Base-by-base conservation (phyloP, 2,329 filamentous ascomycete genomes). In the Calcarisporium arbuscula region DNA sequence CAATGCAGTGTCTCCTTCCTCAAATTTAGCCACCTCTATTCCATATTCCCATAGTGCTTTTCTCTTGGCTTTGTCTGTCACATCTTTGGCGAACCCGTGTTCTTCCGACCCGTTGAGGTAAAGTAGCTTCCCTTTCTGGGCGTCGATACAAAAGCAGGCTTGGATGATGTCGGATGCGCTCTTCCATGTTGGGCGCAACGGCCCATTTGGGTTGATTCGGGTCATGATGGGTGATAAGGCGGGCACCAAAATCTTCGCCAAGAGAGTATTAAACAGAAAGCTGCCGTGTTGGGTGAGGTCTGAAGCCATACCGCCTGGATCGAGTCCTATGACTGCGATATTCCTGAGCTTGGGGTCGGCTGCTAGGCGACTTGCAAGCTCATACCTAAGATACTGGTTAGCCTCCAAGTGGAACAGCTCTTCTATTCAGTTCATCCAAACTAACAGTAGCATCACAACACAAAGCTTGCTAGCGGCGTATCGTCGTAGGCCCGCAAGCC, bases 391-490 rank as follows among this genome's bases (percentile, higher is more conserved):
- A 5, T 12, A n/a, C n/a, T n/a, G n/a, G n/a, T n/a, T n/a, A n/a
- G n/a, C n/a, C n/a, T n/a, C n/a, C n/a, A n/a, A n/a, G n/a, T n/a
- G n/a, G n/a, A n/a, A n/a, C n/a, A n/a, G n/a, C n/a, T n/a, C n/a
- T n/a, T n/a, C n/a, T n/a, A n/a, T n/a, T n/a, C n/a, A n/a, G n/a
- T n/a, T n/a, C n/a, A n/a, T n/a, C n/a, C n/a, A n/a, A n/a, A 43
- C 49, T 45, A 41, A 55, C 48, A 50, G 43, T 44, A 64, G 49
- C 56, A 62, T 61, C 9, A 63, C 46, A 14, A 40, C 46, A 41
- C 52, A 64, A 7, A 63, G 49, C 39, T 62, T 64, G 23, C 54
- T 50, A 14, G 57, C 60, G 6, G 57, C 61, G 32, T 64, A 64
- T 19, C 61, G 52, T 15, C 58, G 51, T 35, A 44, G 52, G 8